Evolutionary conservation across 2,329 filamentous ascomycete species (phyloP).

Genomic region (Trichoderma simmonsii): DNA sequence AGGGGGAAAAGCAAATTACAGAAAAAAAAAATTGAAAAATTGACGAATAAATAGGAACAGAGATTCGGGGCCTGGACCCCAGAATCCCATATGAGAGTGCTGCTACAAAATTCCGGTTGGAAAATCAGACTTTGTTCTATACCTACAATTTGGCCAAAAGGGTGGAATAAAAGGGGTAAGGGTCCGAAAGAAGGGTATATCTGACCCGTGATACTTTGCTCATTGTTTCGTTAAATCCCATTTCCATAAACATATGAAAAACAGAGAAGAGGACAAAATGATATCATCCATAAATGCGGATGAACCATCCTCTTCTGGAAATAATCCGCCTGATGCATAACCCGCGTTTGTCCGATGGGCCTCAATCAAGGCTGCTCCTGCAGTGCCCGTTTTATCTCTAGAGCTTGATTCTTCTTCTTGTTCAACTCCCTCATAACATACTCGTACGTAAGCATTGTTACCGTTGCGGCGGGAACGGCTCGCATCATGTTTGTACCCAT

Average conservation of each 20-base stretch:
- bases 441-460: conserved; percentile 97
- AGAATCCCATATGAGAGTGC: not conserved
- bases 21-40: not conserved
- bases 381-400: conserved; percentile 29
- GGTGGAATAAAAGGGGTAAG: not conserved
- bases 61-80: not conserved
- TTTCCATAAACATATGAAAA: not conserved
- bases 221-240: conserved; percentile 4
- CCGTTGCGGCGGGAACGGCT: conserved; percentile 90
- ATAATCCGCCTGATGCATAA: not conserved
- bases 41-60: not conserved
- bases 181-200: conserved; percentile 7
- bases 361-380: conserved; percentile 24
- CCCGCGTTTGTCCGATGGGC: not conserved
- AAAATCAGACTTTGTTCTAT: not conserved
- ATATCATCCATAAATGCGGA: not conserved
- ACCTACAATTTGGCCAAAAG: not conserved
- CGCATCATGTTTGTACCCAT: conserved; percentile 98
- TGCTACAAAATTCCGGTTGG: not conserved
- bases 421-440: conserved; percentile 60
- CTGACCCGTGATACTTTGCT: conserved; percentile 4
- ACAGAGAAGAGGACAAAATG: not conserved
- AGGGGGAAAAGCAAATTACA: not conserved
- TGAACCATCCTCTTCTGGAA: not conserved
- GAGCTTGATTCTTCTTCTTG: conserved; percentile 40